phyloP scores from a whole-genome alignment of 2,329 filamentous ascomycete genomes.

The Coniochaeta hoffmannii region DNA sequence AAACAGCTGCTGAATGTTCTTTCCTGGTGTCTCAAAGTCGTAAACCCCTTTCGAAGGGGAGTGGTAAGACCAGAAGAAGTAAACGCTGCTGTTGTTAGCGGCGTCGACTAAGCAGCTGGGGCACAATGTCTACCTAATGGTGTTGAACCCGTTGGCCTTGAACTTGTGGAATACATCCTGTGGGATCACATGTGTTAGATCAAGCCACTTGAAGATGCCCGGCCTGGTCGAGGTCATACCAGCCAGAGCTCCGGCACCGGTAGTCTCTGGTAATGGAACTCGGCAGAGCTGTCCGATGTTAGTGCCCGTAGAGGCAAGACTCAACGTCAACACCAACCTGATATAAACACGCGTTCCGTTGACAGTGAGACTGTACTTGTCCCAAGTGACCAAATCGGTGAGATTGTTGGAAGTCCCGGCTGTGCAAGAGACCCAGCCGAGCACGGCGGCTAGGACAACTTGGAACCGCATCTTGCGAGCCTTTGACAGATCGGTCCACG shows the following conservation, averaged over 20 bases:
- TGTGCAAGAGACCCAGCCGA: neutral
- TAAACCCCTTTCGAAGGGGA: constrained; percentile 33
- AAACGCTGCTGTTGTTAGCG: constrained; percentile 22
- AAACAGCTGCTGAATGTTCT: constrained; percentile 41
- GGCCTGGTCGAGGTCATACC: constrained; percentile 12
- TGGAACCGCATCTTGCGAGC: neutral
- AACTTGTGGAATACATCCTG: constrained; percentile 15
- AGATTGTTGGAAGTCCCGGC: constrained; percentile 30
- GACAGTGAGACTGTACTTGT: constrained; percentile 40
- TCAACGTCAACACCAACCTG: constrained; percentile 20
- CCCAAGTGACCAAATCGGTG: constrained; percentile 39
- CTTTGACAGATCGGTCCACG: neutral
- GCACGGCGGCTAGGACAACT: neutral
- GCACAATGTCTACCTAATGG: constrained; percentile 3
- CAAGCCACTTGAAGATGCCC: neutral
- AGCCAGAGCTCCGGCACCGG: constrained; percentile 46
- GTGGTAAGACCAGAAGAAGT: constrained; percentile 45
- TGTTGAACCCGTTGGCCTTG: constrained; percentile 23
- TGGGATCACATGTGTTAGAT: neutral
- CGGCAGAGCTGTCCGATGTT: constrained; percentile 25
- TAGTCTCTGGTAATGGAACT: constrained; percentile 46
- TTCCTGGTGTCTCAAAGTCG: constrained; percentile 42
- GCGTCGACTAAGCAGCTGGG: neutral
- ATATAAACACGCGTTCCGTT: constrained; percentile 37
- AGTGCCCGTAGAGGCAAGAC: constrained; percentile 2